Percentiles rank a stretch among this genome's conserved stretches.
Conservation (phyloP, 73 alveolate species). For the Urostyla sp. region DNA sequence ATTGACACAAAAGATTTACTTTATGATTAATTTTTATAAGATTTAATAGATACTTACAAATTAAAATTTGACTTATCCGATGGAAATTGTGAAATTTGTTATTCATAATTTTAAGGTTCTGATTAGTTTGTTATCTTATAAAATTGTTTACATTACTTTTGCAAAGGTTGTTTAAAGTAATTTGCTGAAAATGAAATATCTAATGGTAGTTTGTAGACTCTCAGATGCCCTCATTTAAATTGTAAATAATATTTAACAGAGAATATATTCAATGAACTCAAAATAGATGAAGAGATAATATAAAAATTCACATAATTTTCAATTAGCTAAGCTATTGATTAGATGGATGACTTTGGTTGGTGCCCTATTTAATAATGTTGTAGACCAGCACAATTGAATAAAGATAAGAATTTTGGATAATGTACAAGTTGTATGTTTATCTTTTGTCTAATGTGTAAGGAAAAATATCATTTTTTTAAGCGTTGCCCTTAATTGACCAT, state of each 20-base stretch:
- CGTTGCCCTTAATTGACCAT: constrained; percentile 38
- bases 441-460: constrained; percentile 49
- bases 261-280: background rate
- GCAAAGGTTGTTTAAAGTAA: background rate
- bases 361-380: constrained; percentile 49
- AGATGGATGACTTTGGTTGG: constrained; percentile 58
- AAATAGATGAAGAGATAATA: constrained; percentile 4
- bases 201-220: background rate
- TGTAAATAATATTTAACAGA: background rate
- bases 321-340: constrained; percentile 30
- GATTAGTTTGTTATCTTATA: background rate
- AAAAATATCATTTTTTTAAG: constrained; percentile 51
- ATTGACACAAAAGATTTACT: background rate
- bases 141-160: background rate
- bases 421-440: constrained; percentile 41
- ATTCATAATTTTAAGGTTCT: background rate
- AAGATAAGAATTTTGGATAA: constrained; percentile 11
- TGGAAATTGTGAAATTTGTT: background rate
- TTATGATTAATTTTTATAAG: background rate
- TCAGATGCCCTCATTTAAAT: background rate
- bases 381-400: constrained; percentile 13
- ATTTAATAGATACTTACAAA: background rate
- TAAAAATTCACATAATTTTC: constrained; percentile 24
- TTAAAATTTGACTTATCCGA: background rate
- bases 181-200: background rate